A percentile compares a stretch with the other conserved stretches of the same genome.
These are phyloP conservation scores for Colletotrichum truncatum DNA, from an alignment of 2,329 filamentous ascomycete genomes.

Conservation along the genomic window DNA sequence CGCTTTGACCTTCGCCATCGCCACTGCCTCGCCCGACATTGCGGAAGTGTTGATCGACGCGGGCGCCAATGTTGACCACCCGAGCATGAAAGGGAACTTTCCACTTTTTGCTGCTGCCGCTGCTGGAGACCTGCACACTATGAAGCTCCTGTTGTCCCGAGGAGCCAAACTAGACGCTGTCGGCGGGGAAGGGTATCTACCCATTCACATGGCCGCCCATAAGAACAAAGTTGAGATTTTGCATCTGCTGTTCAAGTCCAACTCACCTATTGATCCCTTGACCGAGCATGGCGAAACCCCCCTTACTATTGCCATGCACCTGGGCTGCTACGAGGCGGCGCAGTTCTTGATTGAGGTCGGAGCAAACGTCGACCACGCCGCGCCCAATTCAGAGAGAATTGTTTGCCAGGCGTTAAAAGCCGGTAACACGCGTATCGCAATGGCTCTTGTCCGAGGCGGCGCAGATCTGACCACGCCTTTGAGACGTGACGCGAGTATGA, in stretches of 20 bases:
- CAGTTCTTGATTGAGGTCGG: conserved; percentile 32
- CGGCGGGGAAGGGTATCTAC: conserved; percentile 30
- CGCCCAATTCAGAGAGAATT: conserved; percentile 21
- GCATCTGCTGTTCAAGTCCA: conserved; percentile 33
- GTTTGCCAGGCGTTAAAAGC: conserved; percentile 30
- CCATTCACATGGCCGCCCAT: conserved; percentile 37
- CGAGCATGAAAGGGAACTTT: conserved; percentile 28
- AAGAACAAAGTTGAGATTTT: conserved; percentile 33
- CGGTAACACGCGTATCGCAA: conserved; percentile 27
- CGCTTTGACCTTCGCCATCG: conserved; percentile 35
- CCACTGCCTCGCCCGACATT: conserved; percentile 36
- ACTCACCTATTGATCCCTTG: conserved; percentile 31
- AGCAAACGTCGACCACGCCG: conserved; percentile 32
- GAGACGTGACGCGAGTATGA: conserved; percentile 34
- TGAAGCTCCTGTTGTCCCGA: conserved; percentile 31
- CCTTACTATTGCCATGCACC: conserved; percentile 33
- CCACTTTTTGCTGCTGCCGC: conserved; percentile 54
- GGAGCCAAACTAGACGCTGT: conserved; percentile 30
- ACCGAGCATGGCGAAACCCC: conserved; percentile 36
- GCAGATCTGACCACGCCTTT: conserved; percentile 31
- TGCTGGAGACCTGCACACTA: conserved; percentile 47
- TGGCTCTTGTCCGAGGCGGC: conserved; percentile 31
- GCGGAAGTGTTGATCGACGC: conserved; percentile 30
- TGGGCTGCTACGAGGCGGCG: conserved; percentile 33
- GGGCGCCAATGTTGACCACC: conserved; percentile 32